Base-by-base conservation (phyloP, 1,139 yeast genomes). In the Spathaspora sp. region DNA sequence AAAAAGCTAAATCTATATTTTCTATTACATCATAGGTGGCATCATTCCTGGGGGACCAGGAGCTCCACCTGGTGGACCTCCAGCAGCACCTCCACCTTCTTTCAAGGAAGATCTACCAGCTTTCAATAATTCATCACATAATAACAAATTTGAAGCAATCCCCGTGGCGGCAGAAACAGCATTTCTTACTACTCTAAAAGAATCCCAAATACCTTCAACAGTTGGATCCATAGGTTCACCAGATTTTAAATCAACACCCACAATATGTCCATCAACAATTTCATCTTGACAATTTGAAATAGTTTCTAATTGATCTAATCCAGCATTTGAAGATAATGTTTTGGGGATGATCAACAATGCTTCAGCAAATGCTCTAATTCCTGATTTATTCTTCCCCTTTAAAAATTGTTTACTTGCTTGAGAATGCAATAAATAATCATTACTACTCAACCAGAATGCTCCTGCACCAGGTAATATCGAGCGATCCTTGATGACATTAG, bases 221-320 rank as follows among this genome's bases (percentile, higher is more conserved):
- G 89, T 76, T 41, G 99, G 98, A 63, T 93, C 98, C 81, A 93
- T 86, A 45, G 98, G 95, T 61, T 91, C 97, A 39, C 99, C 99
- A 11, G 93, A 80, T 51, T 81, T 80, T 56, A 95, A 78, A 64
- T 95, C 97, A 48, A 95, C 84, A 48, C 99, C 99, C 40, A 91
- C 97, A 37, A 81, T 78, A 59, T 87, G 84, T 45, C 86, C 93
- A 45, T 88, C 95, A 38, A 76, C 79, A 51, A 88, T 79, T 66
- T 90, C 97, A 67, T 95, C 99, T 68, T 90, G 96, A 56, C 96
- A 89, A 51, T 84, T 80, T 29, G 95, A 83, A 39, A 95, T 78
- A 10, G 97, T 86, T 63, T 93, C 99, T 58, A 93, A 80, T 4
- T 95, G 84, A 65, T 93, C 99, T 57, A 85, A 84, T 7, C 99